Base-by-base conservation (phyloP, 2,329 filamentous ascomycete species). In the Hymenoscyphus scutula region DNA sequence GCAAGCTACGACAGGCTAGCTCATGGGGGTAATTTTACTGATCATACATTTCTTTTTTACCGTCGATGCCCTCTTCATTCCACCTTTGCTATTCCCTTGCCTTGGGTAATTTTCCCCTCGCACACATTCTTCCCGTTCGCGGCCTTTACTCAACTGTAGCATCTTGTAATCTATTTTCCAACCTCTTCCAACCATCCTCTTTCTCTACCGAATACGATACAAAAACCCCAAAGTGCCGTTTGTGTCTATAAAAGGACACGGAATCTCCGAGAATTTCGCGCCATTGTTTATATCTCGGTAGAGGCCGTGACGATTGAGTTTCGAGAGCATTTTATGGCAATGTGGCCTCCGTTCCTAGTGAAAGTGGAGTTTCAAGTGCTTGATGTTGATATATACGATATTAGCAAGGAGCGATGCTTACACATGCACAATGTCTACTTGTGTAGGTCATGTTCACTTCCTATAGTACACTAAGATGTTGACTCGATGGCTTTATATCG, bases 391-490 rank as follows among this genome's bases (percentile, higher is more conserved):
- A 45, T 6, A 19, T 45, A 45, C n/a, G 38, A 45, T 15, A n/a
- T 19, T 7, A n/a, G 13, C 4, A 17, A 6, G 38, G 38, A 45
- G 38, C 15, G 38, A 45, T 45, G 32, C 15, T 19, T 19, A 19
- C 38, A 45, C 17, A 45, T 45, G 38, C 38, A 45, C n/a, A 45
- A 45, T 8, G n/a, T 45, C 3, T 45, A 45, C n/a, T 45, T 45
- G 38, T 45, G 38, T 45, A 45, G n/a, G n/a, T 45, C 38, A n/a
- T 45, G 38, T 19, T 45, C n/a, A n/a, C 38, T 45, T 45, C 38
- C 38, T n/a, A 17, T 45, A 6, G 17, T 17, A 34, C 32, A 34
- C 32, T 11, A 11, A 34, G 32, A 34, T 34, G 15, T 34, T 34
- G 32, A 34, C 32, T 11, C 32, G 32, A 13, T 34, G 32, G 32